Evolutionary conservation across 495 filamentous ascomycete genomes (phyloP), one percentile per base, ranked within the genome.

Genomic region (Aspergillus bertholletiae): DNA sequence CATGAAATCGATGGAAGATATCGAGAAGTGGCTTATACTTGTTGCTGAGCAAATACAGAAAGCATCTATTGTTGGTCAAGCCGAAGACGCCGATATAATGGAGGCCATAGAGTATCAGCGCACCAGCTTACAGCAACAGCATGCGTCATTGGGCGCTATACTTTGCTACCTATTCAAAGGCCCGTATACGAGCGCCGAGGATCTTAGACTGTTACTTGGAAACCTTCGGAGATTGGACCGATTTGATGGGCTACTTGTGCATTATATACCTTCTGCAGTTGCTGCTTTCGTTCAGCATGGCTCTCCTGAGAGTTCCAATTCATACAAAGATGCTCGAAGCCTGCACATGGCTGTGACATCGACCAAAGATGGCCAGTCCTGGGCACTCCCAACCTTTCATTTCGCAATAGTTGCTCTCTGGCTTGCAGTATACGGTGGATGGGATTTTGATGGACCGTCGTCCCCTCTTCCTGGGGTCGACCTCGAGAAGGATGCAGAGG

Each of bases 401-500:
- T 90, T 91, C 46, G 85, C 90, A 3, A 75, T 88, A 8, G 78
- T 78, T 23, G 80, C 83, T 5, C 87, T 87, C 77, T 99, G 94
- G 94, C 79, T 97, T 34, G 85, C 88, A 41, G 90, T 96, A 53
- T 96, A 96, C 67, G 96, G 89, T 65, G 89, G 86, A 13, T 91
- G 88, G 78, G 96, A 90, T 65, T 76, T 86, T 55, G 92, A 96
- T 49, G 72, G 75, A 50, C 75, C 76, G 41, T 73, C 76, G 23
- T 76, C 74, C 4, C 71, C 77, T n/a, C 66, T 82, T 22, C 71
- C 78, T 17, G 79, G 77, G 1, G 74, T 82, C 57, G 80, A 88
- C 55, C 68, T 82, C 6, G 79, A 84, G 45, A 78, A 77, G 28
- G 90, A 94, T 67, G 83, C 84, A 22, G 80, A 82, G 37, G 77